Percentiles rank a stretch among this genome's conserved stretches.
These are phyloP conservation scores for Calocybe gambosa DNA, from an alignment of 1,284 basidiomycete species.

Conservation along the genomic window DNA sequence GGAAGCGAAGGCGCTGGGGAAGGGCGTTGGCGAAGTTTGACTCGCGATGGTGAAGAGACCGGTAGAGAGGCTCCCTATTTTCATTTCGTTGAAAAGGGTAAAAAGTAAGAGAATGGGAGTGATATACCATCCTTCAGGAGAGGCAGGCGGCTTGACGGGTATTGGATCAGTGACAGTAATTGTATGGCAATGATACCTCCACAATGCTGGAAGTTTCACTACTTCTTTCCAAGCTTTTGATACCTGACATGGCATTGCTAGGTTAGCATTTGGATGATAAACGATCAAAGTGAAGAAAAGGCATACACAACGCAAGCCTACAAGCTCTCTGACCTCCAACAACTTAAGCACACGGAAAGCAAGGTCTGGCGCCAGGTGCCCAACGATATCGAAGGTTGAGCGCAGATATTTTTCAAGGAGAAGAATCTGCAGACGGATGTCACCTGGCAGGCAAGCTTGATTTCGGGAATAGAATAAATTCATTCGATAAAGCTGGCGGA, in stretches of 20 bases:
- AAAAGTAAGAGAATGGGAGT: not conserved
- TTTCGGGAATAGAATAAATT: not conserved
- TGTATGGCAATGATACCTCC: slow-evolving; percentile 70
- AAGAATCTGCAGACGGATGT: slow-evolving; percentile 71
- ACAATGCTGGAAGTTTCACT: slow-evolving; percentile 67
- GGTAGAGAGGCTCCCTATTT: slow-evolving; percentile 69
- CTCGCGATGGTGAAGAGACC: slow-evolving; percentile 80
- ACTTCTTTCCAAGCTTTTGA: slow-evolving; percentile 71
- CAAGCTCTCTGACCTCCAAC: slow-evolving; percentile 60
- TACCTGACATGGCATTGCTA: slow-evolving; percentile 37
- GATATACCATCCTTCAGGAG: slow-evolving; percentile 65
- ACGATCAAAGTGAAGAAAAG: slow-evolving; percentile 6
- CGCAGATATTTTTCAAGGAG: slow-evolving; percentile 78
- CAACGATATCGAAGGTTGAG: slow-evolving; percentile 77
- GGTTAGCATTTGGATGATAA: slow-evolving; percentile 1
- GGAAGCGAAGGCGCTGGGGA: slow-evolving; percentile 71
- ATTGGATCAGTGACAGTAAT: slow-evolving; percentile 73
- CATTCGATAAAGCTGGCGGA: not conserved
- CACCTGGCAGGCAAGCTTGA: slow-evolving; percentile 65
- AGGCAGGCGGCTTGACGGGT: slow-evolving; percentile 53
- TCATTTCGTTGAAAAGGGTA: not conserved
- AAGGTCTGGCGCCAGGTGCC: slow-evolving; percentile 63
- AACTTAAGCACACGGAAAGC: slow-evolving; percentile 61
- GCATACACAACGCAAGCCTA: slow-evolving; percentile 51
- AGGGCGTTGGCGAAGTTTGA: slow-evolving; percentile 76